phyloP scores from a whole-genome alignment of 805 yeast species.

The Metschnikowia colocasiae region DNA sequence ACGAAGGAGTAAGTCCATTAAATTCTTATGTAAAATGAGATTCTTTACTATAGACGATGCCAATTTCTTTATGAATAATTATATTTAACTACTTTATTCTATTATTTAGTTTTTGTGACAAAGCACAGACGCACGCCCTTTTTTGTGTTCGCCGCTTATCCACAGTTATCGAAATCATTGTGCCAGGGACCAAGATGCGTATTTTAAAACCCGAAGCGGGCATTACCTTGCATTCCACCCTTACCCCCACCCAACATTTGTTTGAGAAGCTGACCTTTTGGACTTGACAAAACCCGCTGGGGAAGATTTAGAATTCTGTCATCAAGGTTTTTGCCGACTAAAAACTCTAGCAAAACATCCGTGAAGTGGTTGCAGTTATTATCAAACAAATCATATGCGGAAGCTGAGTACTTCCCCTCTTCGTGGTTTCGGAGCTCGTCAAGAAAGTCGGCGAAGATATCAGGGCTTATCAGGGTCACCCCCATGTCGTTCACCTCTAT shows the following conservation, averaged over 20 bases:
- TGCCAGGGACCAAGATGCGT: neutral
- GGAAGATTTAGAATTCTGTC: conserved; percentile 51
- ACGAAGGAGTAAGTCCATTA: neutral
- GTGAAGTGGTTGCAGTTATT: conserved; percentile 71
- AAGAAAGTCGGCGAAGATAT: conserved; percentile 51
- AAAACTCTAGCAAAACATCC: conserved; percentile 52
- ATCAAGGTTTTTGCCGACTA: conserved; percentile 55
- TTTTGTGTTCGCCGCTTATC: neutral
- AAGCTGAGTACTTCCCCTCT: conserved; percentile 41
- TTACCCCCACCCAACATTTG: conserved; percentile 29
- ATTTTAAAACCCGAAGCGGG: conserved; percentile 13
- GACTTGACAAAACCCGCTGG: conserved; percentile 41
- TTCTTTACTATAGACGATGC: neutral
- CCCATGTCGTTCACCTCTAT: conserved; percentile 52
- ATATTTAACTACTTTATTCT: neutral
- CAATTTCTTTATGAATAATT: neutral
- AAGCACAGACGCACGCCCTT: neutral
- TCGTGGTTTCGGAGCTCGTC: conserved; percentile 42
- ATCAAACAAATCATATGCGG: conserved; percentile 52
- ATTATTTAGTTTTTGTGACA: neutral
- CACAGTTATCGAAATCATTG: neutral
- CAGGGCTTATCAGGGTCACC: conserved; percentile 47
- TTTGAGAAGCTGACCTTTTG: conserved; percentile 33
- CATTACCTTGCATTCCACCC: conserved; percentile 15
- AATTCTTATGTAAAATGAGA: neutral